phyloP scores from a whole-genome alignment of 78 protist genomes.

The Creolimax fragrantissima region DNA sequence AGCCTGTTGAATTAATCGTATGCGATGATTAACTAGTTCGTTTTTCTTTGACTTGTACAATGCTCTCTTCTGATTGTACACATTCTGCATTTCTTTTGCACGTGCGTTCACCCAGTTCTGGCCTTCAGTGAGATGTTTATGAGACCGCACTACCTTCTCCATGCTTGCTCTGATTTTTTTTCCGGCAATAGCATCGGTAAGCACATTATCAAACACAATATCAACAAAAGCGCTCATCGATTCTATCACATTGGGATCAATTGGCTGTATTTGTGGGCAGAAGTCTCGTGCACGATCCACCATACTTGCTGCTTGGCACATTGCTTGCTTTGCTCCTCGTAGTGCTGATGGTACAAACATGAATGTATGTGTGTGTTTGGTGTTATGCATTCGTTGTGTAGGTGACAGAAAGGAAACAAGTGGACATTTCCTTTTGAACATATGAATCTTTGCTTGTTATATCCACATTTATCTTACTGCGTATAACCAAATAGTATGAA shows the following conservation, averaged over 20 bases:
- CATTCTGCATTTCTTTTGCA: neutral
- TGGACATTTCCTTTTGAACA: too few relatives aligned
- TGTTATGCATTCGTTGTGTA: too few relatives aligned
- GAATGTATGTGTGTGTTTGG: too few relatives aligned
- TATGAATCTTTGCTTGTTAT: too few relatives aligned
- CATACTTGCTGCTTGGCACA: neutral
- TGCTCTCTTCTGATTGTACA: neutral
- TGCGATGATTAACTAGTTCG: neutral
- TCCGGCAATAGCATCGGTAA: slow-evolving; percentile 12
- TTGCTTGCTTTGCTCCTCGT: neutral
- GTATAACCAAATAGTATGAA: too few relatives aligned
- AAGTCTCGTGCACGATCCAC: slow-evolving; percentile 5
- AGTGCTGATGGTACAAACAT: too few relatives aligned
- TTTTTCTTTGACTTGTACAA: neutral
- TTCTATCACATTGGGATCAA: slow-evolving; percentile 6
- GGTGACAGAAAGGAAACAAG: too few relatives aligned
- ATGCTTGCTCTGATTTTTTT: neutral
- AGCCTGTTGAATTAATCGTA: neutral
- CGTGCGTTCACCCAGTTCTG: neutral
- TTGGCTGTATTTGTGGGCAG: neutral
- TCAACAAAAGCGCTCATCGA: neutral
- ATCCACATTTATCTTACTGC: too few relatives aligned
- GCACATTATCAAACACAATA: neutral
- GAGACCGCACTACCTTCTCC: slow-evolving; percentile 1
- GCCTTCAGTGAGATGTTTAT: neutral